Evolutionary conservation across 805 yeast species (phyloP).

Genomic region (Candida germanica): DNA sequence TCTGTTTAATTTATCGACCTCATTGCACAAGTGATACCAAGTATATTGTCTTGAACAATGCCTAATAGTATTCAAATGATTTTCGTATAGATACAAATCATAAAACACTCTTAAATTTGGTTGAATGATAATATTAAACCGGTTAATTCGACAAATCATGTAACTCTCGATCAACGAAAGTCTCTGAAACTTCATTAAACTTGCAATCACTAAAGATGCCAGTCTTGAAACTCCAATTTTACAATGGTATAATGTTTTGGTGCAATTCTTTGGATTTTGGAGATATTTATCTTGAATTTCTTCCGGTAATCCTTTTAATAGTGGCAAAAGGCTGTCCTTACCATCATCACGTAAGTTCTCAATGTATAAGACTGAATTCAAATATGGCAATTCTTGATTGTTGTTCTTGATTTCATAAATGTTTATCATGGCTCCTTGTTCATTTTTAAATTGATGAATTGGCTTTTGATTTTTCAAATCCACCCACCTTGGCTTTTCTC

Average conservation of each 20-base stretch:
- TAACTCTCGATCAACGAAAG: slow-evolving; percentile 33
- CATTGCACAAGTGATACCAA: slow-evolving; percentile 30
- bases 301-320: slow-evolving; percentile 28
- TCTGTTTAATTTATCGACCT: slow-evolving; percentile 26
- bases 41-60: slow-evolving; percentile 15
- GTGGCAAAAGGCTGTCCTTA: slow-evolving; percentile 28
- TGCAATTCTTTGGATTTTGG: slow-evolving; percentile 15
- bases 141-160: slow-evolving; percentile 33
- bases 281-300: slow-evolving; percentile 27
- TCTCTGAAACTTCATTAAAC: slow-evolving; percentile 31
- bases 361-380: slow-evolving; percentile 22
- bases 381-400: slow-evolving; percentile 11
- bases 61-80: slow-evolving; percentile 17
- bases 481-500: slow-evolving; percentile 36
- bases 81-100: slow-evolving; percentile 31
- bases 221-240: slow-evolving; percentile 42
- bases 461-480: slow-evolving; percentile 11
- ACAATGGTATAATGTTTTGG: slow-evolving; percentile 33
- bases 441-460: slow-evolving; percentile 19
- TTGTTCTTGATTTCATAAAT: slow-evolving; percentile 11
- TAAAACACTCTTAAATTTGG: slow-evolving; percentile 39
- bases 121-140: slow-evolving; percentile 42
- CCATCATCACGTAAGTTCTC: slow-evolving; percentile 39
- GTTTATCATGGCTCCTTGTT: slow-evolving; percentile 11
- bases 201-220: slow-evolving; percentile 40